Conservation (phyloP, 129 eudicot species). For the Scalesia atractyloides region DNA sequence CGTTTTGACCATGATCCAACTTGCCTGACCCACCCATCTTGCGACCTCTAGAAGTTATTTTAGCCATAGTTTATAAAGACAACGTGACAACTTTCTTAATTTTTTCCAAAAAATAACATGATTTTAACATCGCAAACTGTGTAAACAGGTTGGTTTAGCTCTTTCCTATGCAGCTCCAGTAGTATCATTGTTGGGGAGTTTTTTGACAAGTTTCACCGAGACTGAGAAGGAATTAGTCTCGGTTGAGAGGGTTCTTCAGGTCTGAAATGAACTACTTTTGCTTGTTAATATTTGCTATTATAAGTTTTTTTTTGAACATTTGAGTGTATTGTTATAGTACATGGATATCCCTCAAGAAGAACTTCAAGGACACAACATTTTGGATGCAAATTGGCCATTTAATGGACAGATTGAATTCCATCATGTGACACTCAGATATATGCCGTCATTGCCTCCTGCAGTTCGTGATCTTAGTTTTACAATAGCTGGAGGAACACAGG, state of each 20-base stretch:
- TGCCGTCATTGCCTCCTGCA: constrained; percentile 91
- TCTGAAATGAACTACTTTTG: constrained; percentile 22
- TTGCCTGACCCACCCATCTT: neutral
- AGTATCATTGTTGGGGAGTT: constrained; percentile 87
- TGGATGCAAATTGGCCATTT: constrained; percentile 65
- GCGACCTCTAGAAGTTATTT: neutral
- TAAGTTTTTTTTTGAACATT: neutral
- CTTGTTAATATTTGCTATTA: neutral
- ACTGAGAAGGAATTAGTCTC: constrained; percentile 97
- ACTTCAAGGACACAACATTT: constrained; percentile 34
- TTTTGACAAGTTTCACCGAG: constrained; percentile 90
- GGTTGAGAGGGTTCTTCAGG: constrained; percentile 92
- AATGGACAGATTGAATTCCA: constrained; percentile 68
- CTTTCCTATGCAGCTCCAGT: constrained; percentile 94
- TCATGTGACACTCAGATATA: constrained; percentile 77
- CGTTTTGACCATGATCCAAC: neutral
- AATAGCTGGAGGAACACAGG: constrained; percentile 76
- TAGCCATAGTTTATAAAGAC: neutral
- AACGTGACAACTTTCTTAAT: constrained; percentile 16
- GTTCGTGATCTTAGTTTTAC: constrained; percentile 55
- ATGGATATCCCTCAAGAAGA: constrained; percentile 89
- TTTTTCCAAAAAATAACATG: constrained; percentile 5
- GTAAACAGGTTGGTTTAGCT: constrained; percentile 88
- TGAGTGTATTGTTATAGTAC: constrained; percentile 50
- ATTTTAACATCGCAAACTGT: constrained; percentile 11